Evolutionary conservation across 2,329 filamentous ascomycete genomes (phyloP).

Genomic region (Annulohypoxylon truncatum): DNA sequence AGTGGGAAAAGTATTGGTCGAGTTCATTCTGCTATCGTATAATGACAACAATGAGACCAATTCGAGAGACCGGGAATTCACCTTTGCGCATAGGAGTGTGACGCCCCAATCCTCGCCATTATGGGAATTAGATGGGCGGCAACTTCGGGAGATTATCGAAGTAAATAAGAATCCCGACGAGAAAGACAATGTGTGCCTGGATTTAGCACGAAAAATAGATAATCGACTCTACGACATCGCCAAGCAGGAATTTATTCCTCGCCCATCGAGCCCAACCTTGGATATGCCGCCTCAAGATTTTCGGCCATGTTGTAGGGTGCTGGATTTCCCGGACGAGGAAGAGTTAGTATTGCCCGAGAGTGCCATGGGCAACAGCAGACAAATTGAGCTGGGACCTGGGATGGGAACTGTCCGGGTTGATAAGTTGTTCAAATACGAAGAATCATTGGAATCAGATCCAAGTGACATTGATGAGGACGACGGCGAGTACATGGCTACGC

Average conservation of each 20-base stretch:
- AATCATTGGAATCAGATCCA: background rate
- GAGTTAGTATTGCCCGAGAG: background rate
- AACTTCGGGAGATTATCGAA: background rate
- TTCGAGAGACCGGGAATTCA: background rate
- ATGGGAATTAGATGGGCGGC: background rate
- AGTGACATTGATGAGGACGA: background rate
- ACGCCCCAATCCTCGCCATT: background rate
- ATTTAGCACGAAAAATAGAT: background rate
- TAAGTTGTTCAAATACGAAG: background rate
- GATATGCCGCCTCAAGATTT: background rate
- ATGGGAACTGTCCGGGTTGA: background rate
- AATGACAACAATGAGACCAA: background rate
- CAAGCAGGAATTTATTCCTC: background rate
- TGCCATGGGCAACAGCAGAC: background rate
- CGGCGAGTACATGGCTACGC: background rate
- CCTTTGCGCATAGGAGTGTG: background rate
- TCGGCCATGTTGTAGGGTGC: background rate
- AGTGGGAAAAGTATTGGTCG: background rate
- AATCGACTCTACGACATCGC: background rate
- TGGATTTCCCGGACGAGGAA: background rate
- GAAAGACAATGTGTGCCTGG: background rate
- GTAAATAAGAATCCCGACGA: background rate
- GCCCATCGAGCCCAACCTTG: background rate
- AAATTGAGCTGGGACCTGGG: background rate
- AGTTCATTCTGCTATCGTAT: constrained; percentile 1